Base-by-base conservation (phyloP, 176 grass and related monocot species). In the Pontederia crassipes region DNA sequence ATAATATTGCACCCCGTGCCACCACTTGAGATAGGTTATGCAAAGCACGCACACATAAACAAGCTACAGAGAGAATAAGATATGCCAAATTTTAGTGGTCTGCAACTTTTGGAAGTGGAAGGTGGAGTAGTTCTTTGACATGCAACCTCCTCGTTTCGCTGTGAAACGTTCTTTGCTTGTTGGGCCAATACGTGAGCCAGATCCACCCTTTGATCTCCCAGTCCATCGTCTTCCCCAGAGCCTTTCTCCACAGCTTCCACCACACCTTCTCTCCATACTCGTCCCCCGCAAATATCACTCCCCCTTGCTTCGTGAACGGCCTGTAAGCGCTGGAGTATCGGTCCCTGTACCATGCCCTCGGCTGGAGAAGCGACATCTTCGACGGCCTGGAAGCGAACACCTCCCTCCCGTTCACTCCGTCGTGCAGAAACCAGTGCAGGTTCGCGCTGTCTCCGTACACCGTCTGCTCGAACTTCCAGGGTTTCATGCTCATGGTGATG, bases 391-490 rank as follows among this genome's bases (percentile, higher is more conserved):
- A 74, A 15, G 93, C 78, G 63, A 68, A 79, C 17, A 96, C 79
- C 64, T 98, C 84, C 45, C 81, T 79, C 16, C 93, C 93, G 28
- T 86, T 98, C 14, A 62, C 17, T 24, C 81, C 87, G 28, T 97
- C 93, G 48, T 98, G 87, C 8, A 98, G 79, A 57, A 75, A 88
- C 87, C 93, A 98, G 53, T 88, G 72, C 57, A 92, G 70, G 45
- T 56, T 75, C 4, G 68, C 79, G 20, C 84, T 85, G 45, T 70
- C 75, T 17, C 84, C 87, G 50, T 88, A 75, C 32, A 78, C 87
- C 13, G 73, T 81, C 50, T 91, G 84, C 76, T 98, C 93, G 60
- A 98, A 98, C 60, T 92, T 98, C 93, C 87, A 98, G 20, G 87
- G 93, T 40, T 83, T 88, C 84, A 98, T 82, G 76, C 79, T 77